A percentile compares a stretch with the other conserved stretches of the same genome.
Evolutionary conservation across 805 yeast species (phyloP).

Genomic region (Myxozyma monticola): DNA sequence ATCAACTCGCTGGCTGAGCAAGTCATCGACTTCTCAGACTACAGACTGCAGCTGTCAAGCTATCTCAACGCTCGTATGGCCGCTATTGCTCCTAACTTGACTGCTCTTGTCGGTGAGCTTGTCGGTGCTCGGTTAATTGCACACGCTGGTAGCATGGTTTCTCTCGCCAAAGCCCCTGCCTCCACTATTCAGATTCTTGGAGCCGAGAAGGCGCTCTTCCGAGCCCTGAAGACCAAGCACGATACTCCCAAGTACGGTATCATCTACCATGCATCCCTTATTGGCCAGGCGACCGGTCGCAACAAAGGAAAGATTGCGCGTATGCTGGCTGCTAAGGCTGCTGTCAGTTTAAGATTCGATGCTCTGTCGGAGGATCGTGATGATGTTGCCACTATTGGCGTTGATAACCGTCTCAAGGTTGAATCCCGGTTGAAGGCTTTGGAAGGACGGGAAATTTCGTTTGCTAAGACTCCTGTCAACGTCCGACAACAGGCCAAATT

Average conservation of each 20-base stretch:
- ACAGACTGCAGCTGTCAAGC: conserved; percentile 93
- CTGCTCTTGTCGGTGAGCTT: conserved; percentile 93
- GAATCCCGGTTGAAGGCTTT: conserved; percentile 91
- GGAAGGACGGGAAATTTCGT: conserved; percentile 93
- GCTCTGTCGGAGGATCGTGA: conserved; percentile 96
- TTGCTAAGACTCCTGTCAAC: conserved; percentile 61
- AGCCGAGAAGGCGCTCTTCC: conserved; percentile 97
- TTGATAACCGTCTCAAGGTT: conserved; percentile 86
- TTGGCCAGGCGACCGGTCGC: conserved; percentile 97
- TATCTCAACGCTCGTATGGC: conserved; percentile 93
- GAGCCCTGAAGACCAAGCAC: conserved; percentile 97
- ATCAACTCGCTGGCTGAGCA: conserved; percentile 91
- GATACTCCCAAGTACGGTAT: conserved; percentile 99
- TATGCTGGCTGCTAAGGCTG: conserved; percentile 97
- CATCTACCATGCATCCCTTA: conserved; percentile 92
- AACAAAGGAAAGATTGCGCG: conserved; percentile 99
- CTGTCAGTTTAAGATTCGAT: conserved; percentile 94
- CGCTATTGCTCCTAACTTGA: conserved; percentile 97
- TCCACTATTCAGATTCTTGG: conserved; percentile 97
- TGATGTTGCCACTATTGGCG: conserved; percentile 91
- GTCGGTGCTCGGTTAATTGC: conserved; percentile 98
- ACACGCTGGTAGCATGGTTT: conserved; percentile 92
- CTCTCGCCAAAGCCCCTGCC: conserved; percentile 97
- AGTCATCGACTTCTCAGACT: conserved; percentile 91
- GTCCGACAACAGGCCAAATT: conserved; percentile 78